A percentile compares a stretch with the other conserved stretches of the same genome.
phyloP scores from a whole-genome alignment of 129 eudicot species.

The Logfia minima region DNA sequence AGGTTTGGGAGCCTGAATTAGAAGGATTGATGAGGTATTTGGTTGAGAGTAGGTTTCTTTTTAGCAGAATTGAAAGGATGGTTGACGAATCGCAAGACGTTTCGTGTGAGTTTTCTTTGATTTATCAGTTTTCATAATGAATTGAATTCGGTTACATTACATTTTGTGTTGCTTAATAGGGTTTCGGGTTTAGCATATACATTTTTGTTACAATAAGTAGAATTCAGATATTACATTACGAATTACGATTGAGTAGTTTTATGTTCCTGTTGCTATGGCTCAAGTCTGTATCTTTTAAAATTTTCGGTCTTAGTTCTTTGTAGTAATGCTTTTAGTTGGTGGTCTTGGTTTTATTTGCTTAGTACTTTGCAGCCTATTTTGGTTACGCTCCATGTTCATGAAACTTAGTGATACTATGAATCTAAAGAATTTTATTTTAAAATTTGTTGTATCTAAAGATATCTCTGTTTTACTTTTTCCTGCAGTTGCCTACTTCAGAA shows the following conservation, averaged over 20 bases:
- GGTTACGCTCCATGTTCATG: neutral
- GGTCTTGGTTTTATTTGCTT: neutral
- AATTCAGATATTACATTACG: neutral
- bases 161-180: neutral
- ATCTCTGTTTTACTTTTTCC: conserved; percentile 12
- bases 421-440: too few relatives aligned
- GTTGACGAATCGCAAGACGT: conserved; percentile 82
- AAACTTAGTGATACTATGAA: neutral
- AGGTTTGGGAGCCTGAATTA: conserved; percentile 67
- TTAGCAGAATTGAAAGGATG: conserved; percentile 64
- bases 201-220: neutral
- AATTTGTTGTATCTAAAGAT: neutral
- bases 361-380: neutral
- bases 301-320: neutral
- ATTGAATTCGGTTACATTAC: neutral
- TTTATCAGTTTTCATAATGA: neutral
- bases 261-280: neutral
- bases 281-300: neutral
- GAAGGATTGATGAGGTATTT: conserved; percentile 72
- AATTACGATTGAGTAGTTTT: neutral
- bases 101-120: conserved; percentile 61
- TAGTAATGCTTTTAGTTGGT: neutral
- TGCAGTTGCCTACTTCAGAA: conserved; percentile 51
- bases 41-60: conserved; percentile 74
- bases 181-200: neutral